Base-by-base conservation (phyloP, 2,329 filamentous ascomycete species). In the Rhytidhysteron rufulum region DNA sequence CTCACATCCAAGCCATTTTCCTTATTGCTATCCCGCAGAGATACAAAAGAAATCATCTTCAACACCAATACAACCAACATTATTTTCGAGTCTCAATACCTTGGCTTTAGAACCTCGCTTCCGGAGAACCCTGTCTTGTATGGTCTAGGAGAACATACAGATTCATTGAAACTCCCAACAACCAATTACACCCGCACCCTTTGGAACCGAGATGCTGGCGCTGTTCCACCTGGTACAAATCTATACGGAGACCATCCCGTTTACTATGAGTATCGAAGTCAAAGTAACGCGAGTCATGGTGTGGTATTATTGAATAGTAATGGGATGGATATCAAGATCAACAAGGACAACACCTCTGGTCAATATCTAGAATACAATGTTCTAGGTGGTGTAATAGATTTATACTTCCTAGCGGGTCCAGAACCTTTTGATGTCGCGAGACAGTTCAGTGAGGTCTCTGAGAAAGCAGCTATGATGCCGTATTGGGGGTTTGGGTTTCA, bases 301-400 rank as follows among this genome's bases (percentile, higher is more conserved):
- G 62, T 66, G 1, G 51, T 63, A 13, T 31, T 65, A 9, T 52
- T 65, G 6, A 62, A 58, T 35, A 63, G 58, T 32, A 60, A 62
- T 42, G 62, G 61, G 20, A 89, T 89, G 82, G 85, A 90, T 45
- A 73, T 90, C 57, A 83, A 83, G 51, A 81, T 90, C 62, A 78
- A 88, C 58, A 78, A 80, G 44, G 78, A 78, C 4, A 65, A 70
- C 4, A 63, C 71, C 17, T 67, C 71, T 18, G 73, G 77, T 5
- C 82, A 89, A 57, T 87, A 82, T 45, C 73, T 91, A 4, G 85
- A 90, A 60, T 91, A 89, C 66, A 88, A 89, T 58, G 79, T 79
- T 0, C 69, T 90, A 0, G 86, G 86, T 9, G 87, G 87, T n/a
- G 76, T 89, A 15, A 59, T 91, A 5, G 87, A 90, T 60, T 61